phyloP scores from a whole-genome alignment of 164 flowering plant genomes.

The Tinospora cordifolia region DNA sequence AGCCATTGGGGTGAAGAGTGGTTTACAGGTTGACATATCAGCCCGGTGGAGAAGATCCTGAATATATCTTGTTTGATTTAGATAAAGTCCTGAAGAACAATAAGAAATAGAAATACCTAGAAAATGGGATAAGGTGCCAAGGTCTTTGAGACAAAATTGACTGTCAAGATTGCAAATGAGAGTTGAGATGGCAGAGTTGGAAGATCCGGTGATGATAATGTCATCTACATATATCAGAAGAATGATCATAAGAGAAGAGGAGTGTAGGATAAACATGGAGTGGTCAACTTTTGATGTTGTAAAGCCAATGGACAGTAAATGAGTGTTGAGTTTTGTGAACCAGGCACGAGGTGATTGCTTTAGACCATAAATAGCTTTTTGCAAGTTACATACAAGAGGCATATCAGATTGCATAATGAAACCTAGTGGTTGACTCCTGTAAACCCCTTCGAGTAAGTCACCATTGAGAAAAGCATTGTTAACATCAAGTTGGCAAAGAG shows the following conservation, averaged over 20 bases:
- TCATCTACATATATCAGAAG: background rate
- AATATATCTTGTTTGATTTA: too few species aligned
- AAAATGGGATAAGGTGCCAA: too few species aligned
- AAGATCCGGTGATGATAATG: background rate
- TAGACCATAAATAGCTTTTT: background rate
- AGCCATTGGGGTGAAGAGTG: background rate
- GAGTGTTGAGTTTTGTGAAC: background rate
- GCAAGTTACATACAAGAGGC: background rate
- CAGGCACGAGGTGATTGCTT: conserved; percentile 3
- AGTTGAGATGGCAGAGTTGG: too few species aligned
- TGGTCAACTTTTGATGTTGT: background rate
- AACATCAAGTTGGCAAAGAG: background rate
- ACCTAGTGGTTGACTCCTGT: background rate
- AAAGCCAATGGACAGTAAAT: too few species aligned
- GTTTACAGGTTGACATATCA: background rate
- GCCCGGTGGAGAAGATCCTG: background rate
- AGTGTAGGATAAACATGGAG: background rate
- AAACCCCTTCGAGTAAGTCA: background rate
- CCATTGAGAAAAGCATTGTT: conserved; percentile 5
- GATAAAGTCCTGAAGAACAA: too few species aligned
- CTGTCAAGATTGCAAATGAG: too few species aligned
- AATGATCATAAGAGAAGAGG: background rate
- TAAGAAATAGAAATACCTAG: too few species aligned
- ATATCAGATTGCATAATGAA: background rate
- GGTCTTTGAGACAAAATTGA: too few species aligned